Evolutionary conservation across 176 grass and related monocot genomes (phyloP).

Genomic region (Microstegium vimineum): DNA sequence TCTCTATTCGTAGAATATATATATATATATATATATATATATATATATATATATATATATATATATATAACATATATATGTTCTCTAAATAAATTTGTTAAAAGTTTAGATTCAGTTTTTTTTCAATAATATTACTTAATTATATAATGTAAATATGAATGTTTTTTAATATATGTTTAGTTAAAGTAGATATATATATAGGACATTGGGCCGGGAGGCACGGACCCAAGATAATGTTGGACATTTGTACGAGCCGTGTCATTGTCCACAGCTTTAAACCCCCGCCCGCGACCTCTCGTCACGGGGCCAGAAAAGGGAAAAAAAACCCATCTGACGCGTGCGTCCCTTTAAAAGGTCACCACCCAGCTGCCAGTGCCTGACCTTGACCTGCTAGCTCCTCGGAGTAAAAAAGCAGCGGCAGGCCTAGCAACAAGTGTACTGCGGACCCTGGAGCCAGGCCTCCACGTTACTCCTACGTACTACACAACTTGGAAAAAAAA

Average conservation of each 20-base stretch:
- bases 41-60: too few species aligned
- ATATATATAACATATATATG: too few species aligned
- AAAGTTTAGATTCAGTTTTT: too few species aligned
- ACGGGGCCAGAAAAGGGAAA: constrained; percentile 14
- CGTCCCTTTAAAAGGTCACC: constrained; percentile 2
- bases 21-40: too few species aligned
- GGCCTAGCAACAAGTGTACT: not conserved
- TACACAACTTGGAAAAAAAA: not conserved
- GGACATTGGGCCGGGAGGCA: too few species aligned
- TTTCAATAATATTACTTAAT: too few species aligned
- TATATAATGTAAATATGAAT: too few species aligned
- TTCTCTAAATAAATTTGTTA: too few species aligned
- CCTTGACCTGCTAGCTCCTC: not conserved
- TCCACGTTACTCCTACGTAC: too few species aligned
- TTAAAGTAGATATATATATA: too few species aligned
- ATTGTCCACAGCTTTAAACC: not conserved
- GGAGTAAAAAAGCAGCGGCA: not conserved
- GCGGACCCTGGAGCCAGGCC: not conserved
- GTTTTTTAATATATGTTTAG: too few species aligned
- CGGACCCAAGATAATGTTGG: not conserved
- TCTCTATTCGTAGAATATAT: too few species aligned
- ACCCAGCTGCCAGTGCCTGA: not conserved
- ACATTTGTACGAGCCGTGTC: constrained; percentile 16
- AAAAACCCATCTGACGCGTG: not conserved
- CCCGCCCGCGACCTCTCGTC: not conserved